These are phyloP conservation scores for Fremontodendron californicum DNA, from an alignment of 345 rosid species.

Conservation along the genomic window DNA sequence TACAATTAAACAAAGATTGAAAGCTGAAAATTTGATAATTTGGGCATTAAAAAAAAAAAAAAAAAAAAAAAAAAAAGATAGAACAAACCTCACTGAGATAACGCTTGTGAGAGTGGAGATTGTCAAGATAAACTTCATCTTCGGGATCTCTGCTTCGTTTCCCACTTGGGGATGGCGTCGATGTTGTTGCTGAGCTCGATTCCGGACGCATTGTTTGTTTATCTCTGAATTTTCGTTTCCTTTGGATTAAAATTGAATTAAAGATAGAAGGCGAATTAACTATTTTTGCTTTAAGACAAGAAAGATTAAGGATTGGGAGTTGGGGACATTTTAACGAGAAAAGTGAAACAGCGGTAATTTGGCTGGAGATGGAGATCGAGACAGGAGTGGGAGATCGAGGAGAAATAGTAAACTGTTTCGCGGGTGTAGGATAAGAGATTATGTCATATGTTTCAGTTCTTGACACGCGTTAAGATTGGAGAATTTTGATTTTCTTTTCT, in stretches of 20 bases:
- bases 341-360: neutral
- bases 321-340: neutral
- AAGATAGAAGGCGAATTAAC: neutral
- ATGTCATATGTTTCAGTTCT: neutral
- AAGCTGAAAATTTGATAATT: neutral
- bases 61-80: neutral
- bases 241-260: neutral
- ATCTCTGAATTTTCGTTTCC: neutral
- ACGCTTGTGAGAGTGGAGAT: conserved; percentile 89
- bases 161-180: conserved; percentile 50
- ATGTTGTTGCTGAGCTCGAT: conserved; percentile 24
- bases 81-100: conserved; percentile 74
- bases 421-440: neutral
- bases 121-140: conserved; percentile 91
- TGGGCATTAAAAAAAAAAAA: neutral
- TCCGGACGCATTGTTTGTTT: neutral
- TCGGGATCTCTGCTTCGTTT: conserved; percentile 89
- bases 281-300: neutral
- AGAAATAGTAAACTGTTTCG: neutral
- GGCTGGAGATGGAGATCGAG: neutral
- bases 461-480: neutral
- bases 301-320: neutral
- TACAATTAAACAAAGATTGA: neutral
- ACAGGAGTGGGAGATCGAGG: neutral
- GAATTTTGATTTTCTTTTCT: too few species aligned